Base-by-base conservation (phyloP, 2,329 filamentous ascomycete species). In the Pseudocercospora cruenta region DNA sequence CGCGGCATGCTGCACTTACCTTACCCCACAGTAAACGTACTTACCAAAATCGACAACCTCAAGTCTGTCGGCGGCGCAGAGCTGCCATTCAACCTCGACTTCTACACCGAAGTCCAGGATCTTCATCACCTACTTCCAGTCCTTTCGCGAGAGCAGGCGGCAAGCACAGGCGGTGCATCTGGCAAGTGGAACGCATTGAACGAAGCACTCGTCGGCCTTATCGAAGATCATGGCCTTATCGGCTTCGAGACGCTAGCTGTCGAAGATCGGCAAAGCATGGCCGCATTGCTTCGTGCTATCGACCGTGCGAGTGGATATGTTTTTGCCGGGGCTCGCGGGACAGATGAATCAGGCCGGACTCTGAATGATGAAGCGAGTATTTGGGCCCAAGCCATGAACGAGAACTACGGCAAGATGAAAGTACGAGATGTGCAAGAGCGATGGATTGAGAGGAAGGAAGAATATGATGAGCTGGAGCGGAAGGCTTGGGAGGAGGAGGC, bases 1-100 rank as follows among this genome's bases (percentile, higher is more conserved):
- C 91, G 95, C 71, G 94, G 93, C 73, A 99, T 99, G 94, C 88
- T 99, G 61, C 95, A 98, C 81, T 94, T 99, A 87, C 95, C 98
- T 76, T 91, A 98, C 68, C 93, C 95, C 0, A 93, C 97, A 28
- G 85, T 99, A 71, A 99, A 99, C 76, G 92, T 99, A 68, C 86
- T 99, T 26, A 97, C 94, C 65, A 99, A 99, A 81, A 96, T 99
- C 80, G 95, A 99, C 80, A 97, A 97, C 76, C 85, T 99, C 62
- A 84, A 89, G 39, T 88, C 90, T 60, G 74, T 76, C 3, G 76
- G 74, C 12, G 97, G 97, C 76, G 90, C 92, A 55, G 88, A 92
- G 26, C 84, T 99, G 0, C 93, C 94, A 0, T 97, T 99, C 83
- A 97, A 97, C 74, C 88, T 99, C 66, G 94, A 97, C 71, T 99